Base-by-base conservation (phyloP, 805 yeast genomes). In the Candida golubevii region DNA sequence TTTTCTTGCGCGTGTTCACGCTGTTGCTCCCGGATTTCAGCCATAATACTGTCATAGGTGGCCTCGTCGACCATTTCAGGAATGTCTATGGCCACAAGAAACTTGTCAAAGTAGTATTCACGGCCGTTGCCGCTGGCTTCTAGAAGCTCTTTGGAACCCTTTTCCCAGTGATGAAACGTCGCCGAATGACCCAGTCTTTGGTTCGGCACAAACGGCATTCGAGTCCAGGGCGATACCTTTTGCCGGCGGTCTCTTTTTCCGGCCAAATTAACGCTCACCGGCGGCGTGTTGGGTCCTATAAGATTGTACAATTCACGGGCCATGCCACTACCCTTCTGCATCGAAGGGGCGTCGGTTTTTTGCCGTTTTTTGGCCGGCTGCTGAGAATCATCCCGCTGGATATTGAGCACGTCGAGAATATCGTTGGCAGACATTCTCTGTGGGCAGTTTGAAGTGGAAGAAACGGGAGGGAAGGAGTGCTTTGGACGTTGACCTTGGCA, bases 241-340 rank as follows among this genome's bases (percentile, higher is more conserved):
- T 77, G 71, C 46, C 79, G 79, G 53, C 80, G 76, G 47, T 82
- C 87, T 50, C 83, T 84, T 76, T 77, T n/a, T 12, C 48, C 48
- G 4, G 54, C 55, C 15, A 57, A 34, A 18, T 53, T 52, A n/a
- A 71, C 44, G 45, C 50, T 63, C n/a, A 70, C 78, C 0, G 98
- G 90, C 1, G 99, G 97, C 1, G 95, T 81, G 62, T 88, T 88
- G 33, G 93, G 90, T 6, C 99, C 99, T 34, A 93, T 70, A 42
- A 95, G 73, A 51, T 85, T 85, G 63, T 85, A 90, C 42, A 93
- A 70, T 61, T 93, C 99, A 54, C 98, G 77, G 50, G 87, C 90
- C 79, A 91, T 85, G 26, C 96, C 96, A n/a, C 36, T 34, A 1
- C 81, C 70, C 36, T 73, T 56, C 47, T 13, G 56, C 50, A 46